Conservation (phyloP, 176 grass and related monocot genomes). For the Metroxylon sagu region DNA sequence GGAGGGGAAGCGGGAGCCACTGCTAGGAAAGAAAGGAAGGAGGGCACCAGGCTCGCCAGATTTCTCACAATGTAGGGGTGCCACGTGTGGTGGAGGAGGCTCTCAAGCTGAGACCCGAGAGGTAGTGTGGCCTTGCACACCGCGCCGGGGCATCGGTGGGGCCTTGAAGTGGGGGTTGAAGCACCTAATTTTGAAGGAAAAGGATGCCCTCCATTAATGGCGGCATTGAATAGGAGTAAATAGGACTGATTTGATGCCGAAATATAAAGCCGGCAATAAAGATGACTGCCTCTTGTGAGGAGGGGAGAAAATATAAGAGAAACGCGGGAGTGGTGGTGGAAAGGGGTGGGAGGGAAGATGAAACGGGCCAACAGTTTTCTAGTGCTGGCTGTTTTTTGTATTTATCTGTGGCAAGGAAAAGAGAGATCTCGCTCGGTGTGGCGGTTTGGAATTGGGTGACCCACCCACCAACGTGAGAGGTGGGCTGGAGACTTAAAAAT, state of each 20-base stretch:
- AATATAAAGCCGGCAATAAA: constrained; percentile 10
- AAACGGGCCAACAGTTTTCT: constrained; percentile 6
- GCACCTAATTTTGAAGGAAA: constrained; percentile 26
- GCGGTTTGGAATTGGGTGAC: constrained; percentile 20
- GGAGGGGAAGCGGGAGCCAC: too few relatives aligned
- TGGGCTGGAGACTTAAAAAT: too few relatives aligned
- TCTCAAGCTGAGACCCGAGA: too few relatives aligned
- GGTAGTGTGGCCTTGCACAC: too few relatives aligned
- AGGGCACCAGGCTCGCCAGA: too few relatives aligned
- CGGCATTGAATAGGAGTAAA: constrained; percentile 32
- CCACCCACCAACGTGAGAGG: neutral
- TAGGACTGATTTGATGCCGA: constrained; percentile 10
- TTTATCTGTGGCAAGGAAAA: neutral
- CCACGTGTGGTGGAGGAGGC: too few relatives aligned
- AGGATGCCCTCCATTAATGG: constrained; percentile 12
- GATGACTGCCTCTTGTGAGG: neutral
- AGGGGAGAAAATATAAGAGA: neutral
- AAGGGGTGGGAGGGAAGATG: neutral
- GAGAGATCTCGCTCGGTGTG: neutral
- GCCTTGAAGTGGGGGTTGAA: neutral
- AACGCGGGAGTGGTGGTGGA: too few relatives aligned
- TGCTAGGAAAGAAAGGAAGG: too few relatives aligned
- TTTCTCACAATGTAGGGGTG: too few relatives aligned
- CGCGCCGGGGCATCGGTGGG: too few relatives aligned
- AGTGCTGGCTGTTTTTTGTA: neutral